Evolutionary conservation across 805 yeast species (phyloP).

Genomic region (Jamesozyma rosinii): DNA sequence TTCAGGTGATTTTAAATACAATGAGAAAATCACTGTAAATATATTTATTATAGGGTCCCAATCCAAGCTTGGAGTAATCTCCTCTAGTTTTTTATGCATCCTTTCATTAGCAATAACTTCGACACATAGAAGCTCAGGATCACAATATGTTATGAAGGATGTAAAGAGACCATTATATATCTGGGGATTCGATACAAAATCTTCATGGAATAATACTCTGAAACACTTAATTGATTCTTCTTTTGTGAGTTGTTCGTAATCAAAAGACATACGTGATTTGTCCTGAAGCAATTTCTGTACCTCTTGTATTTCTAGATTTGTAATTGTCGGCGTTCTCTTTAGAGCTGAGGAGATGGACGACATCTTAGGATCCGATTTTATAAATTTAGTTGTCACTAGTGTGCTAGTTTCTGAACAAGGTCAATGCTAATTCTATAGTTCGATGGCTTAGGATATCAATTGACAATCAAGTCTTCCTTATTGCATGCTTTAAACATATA

Average conservation of each 20-base stretch:
- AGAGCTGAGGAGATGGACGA: not conserved
- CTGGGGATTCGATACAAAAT: not conserved
- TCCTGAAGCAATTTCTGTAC: constrained; percentile 1
- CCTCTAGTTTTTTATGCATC: constrained; percentile 8
- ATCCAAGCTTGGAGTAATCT: constrained; percentile 6
- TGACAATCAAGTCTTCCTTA: too few relatives aligned
- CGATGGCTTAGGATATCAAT: too few relatives aligned
- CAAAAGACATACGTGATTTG: constrained; percentile 1
- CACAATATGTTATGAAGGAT: constrained; percentile 10
- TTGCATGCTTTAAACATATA: too few relatives aligned
- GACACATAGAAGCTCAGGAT: constrained; percentile 7
- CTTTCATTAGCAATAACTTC: constrained; percentile 4
- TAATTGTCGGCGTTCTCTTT: not conserved
- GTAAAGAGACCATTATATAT: constrained; percentile 2
- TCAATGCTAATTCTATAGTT: too few relatives aligned
- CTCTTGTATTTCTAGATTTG: not conserved
- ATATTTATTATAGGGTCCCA: constrained; percentile 7
- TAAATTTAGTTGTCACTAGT: too few relatives aligned
- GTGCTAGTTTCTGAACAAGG: too few relatives aligned
- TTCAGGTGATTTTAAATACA: constrained; percentile 7
- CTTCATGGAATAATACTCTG: not conserved
- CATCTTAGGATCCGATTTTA: not conserved
- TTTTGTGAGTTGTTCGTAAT: constrained; percentile 1
- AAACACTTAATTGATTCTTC: constrained; percentile 3
- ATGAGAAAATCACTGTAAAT: constrained; percentile 7